Evolutionary conservation across 164 flowering plant genomes (phyloP), one percentile per base, ranked within the genome.

Genomic region (Santalum album): DNA sequence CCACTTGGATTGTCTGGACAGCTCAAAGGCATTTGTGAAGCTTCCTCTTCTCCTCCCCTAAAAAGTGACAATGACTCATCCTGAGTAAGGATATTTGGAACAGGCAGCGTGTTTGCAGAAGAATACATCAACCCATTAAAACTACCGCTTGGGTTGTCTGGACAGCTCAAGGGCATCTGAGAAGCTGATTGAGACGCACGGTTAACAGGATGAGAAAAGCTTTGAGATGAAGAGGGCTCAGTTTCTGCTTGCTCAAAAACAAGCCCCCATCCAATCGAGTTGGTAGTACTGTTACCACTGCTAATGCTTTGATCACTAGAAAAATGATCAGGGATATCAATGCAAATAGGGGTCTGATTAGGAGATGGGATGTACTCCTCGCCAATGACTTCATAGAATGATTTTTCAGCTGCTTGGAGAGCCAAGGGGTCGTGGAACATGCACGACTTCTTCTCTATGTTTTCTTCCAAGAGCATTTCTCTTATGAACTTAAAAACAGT

Each of bases 401-500:
- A 72, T 56, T 70, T 73, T 76, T 81, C 86, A 6, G 83, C 66
- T 17, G 71, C 78, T 51, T 72, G 69, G 16, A 81, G 68, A 34
- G 79, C 77, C 55, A 72, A 67, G 1, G 86, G 72, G 27, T 78
- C 86, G 20, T 68, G 70, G 24, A 74, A 74, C 76, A 73, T 70
- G 29, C 67, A 65, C 0, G 73, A 63, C 55, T 66, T 70, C 26
- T 70, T 71, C 51, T 69, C 79, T 70, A 74, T 58, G 56, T 72
- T 60, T 66, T 81, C 86, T 46, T 81, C 83, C 77, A 80, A 54
- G 23, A 80, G 79, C 51, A 75, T 61, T 51, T 77, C 78, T 54
- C 46, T 71, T 12, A 80, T 69, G 67, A 64, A 78, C 61, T 65
- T 74, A 25, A 71, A 61, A 45, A 72, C 65, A 21, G 67, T 49